Base-by-base conservation (phyloP, 306 rosid genomes). In the Dryas drummondii region DNA sequence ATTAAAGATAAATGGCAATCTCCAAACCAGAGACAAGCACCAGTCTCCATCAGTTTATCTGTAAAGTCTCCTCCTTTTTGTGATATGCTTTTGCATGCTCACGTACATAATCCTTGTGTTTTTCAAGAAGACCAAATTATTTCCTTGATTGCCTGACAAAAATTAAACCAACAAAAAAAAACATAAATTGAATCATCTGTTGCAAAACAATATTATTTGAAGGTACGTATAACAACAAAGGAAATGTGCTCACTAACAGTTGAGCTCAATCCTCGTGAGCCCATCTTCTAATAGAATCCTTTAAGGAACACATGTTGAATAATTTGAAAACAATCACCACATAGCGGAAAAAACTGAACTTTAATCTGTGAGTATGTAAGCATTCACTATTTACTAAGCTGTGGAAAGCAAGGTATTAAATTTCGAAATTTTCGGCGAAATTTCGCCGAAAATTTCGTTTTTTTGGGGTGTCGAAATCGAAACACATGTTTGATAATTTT, bases 261-360 rank as follows among this genome's bases (percentile, higher is more conserved):
- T 89, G 98, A 71, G 89, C 65, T 60, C 96, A 90, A 70, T 91
- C 97, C 79, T 88, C 91, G 83, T 91, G 96, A 78, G 94, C 93
- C 27, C 88, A 87, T 63, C 91, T 79, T 68, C 84, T 87, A 32
- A 93, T 8, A 53, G 96, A 88, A 74, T 93, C 89, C 78, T 81
- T 82, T 15, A 93, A 79, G n/a, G 98, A 93, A 2, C 94, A 91
- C 96, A 93, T 89, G 63, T 61, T 70, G 42, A 27, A 48, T 6
- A 45, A 52, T 65, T 45, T 2, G 9, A 22, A 32, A 44, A 40
- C 15, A 48, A 68, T 17, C 77, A 55, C 71, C 60, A 70, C 53
- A 50, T 15, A 50, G 6, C 40, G 22, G 59, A 0, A n/a, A 44
- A 48, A 64, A 11, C 15, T 53, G 4, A 64, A 37, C 2, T 32